A percentile compares a stretch with the other conserved stretches of the same genome.
Evolutionary conservation across 129 eudicot species (phyloP).

Genomic region (Centrapalus pauciflorus): DNA sequence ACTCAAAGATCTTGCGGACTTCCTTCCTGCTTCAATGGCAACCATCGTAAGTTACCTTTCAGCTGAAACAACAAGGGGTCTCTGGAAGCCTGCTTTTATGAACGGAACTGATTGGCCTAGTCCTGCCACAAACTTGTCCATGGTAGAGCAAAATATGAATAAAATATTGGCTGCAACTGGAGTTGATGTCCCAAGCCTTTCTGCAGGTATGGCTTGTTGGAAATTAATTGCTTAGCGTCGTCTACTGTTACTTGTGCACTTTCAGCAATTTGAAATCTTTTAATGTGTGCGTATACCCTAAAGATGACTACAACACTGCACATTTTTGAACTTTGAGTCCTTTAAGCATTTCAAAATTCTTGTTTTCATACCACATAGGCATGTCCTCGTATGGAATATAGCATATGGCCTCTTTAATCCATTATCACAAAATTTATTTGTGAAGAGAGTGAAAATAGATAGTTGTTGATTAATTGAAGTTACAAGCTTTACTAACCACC

Average conservation of each 20-base stretch:
- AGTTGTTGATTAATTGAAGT: too few species aligned
- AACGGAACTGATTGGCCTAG: conserved; percentile 99
- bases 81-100: conserved; percentile 98
- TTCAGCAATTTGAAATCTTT: too few species aligned
- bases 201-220: conserved; percentile 43
- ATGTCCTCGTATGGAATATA: too few species aligned
- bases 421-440: too few species aligned
- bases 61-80: conserved; percentile 93
- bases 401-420: too few species aligned
- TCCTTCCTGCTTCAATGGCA: conserved; percentile 93
- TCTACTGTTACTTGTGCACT: background rate
- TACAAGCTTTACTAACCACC: too few species aligned
- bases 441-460: too few species aligned
- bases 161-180: conserved; percentile 89
- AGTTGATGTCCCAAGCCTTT: conserved; percentile 82
- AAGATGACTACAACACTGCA: background rate
- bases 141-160: conserved; percentile 73
- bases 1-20: conserved; percentile 92
- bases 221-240: background rate
- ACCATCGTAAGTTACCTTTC: conserved; percentile 88
- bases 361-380: too few species aligned
- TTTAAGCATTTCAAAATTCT: too few species aligned
- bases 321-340: too few species aligned
- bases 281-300: background rate
- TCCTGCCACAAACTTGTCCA: conserved; percentile 86